phyloP scores from a whole-genome alignment of 1,284 basidiomycete genomes.

The Heliocybe sulcata region DNA sequence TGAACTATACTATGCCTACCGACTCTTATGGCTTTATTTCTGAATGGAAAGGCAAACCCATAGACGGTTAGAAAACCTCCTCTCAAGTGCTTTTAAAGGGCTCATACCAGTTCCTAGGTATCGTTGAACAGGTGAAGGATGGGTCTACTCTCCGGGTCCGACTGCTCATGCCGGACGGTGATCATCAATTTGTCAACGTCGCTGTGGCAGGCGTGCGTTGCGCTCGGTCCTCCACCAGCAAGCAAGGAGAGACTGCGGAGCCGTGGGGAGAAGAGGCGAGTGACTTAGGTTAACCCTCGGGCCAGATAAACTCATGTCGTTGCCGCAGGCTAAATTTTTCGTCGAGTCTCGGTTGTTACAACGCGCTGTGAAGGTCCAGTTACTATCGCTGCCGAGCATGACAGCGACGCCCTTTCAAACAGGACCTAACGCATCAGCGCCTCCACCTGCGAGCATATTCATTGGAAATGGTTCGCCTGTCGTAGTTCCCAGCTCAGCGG shows the following conservation, averaged over 20 bases:
- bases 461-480: conserved; percentile 71
- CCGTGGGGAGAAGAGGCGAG: conserved; percentile 80
- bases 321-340: conserved; percentile 83
- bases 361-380: conserved; percentile 78
- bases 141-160: conserved; percentile 88
- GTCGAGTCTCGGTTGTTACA: conserved; percentile 91
- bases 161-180: conserved; percentile 79
- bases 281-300: conserved; percentile 11
- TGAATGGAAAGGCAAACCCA: conserved; percentile 84
- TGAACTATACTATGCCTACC: conserved; percentile 84
- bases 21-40: conserved; percentile 87
- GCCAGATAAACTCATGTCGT: conserved; percentile 10
- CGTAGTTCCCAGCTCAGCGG: background rate
- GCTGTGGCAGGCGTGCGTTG: conserved; percentile 83
- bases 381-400: conserved; percentile 83
- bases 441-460: conserved; percentile 74
- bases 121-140: conserved; percentile 93
- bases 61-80: conserved; percentile 62
- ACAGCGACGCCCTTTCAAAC: conserved; percentile 78
- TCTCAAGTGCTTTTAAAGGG: conserved; percentile 3
- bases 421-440: conserved; percentile 46
- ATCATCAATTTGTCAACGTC: conserved; percentile 85
- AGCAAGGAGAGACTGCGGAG: conserved; percentile 74
- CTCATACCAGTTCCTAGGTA: conserved; percentile 38
- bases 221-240: conserved; percentile 56